These are phyloP conservation scores for Lasiodiplodia citricola DNA, from an alignment of 2,329 filamentous ascomycete species.

Conservation along the genomic window DNA sequence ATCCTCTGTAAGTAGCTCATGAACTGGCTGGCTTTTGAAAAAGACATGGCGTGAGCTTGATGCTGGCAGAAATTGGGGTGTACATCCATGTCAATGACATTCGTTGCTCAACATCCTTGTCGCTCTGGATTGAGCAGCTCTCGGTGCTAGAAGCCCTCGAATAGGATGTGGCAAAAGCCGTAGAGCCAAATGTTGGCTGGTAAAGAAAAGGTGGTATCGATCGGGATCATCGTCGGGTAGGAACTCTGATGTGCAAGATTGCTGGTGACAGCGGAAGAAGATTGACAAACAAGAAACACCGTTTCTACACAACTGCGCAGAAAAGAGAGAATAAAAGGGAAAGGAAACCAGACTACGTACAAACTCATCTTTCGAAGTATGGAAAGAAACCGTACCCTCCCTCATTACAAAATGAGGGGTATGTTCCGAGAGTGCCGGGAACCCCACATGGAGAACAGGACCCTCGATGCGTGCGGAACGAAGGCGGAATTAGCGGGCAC, in stretches of 20 bases:
- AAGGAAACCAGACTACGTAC: neutral
- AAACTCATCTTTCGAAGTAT: neutral
- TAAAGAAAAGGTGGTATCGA: neutral
- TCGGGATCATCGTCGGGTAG: neutral
- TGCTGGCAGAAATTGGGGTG: neutral
- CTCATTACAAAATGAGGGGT: neutral
- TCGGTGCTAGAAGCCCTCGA: too few species aligned
- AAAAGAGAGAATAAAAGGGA: neutral
- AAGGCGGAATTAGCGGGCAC: neutral
- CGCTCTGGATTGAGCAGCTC: too few species aligned
- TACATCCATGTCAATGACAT: too few species aligned
- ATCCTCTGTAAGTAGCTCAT: neutral
- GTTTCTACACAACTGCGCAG: neutral
- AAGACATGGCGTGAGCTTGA: neutral
- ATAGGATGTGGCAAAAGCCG: too few species aligned
- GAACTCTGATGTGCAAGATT: neutral
- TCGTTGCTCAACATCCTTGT: too few species aligned
- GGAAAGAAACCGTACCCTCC: neutral
- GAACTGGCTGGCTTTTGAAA: neutral
- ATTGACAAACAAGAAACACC: too few species aligned
- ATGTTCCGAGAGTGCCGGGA: neutral
- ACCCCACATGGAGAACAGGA: neutral
- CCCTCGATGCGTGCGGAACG: neutral
- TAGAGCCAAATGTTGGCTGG: neutral
- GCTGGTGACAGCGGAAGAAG: neutral